Percentiles rank a stretch among this genome's conserved stretches.
phyloP scores from a whole-genome alignment of 106 monocot genomes.

The Ottelia alismoides region DNA sequence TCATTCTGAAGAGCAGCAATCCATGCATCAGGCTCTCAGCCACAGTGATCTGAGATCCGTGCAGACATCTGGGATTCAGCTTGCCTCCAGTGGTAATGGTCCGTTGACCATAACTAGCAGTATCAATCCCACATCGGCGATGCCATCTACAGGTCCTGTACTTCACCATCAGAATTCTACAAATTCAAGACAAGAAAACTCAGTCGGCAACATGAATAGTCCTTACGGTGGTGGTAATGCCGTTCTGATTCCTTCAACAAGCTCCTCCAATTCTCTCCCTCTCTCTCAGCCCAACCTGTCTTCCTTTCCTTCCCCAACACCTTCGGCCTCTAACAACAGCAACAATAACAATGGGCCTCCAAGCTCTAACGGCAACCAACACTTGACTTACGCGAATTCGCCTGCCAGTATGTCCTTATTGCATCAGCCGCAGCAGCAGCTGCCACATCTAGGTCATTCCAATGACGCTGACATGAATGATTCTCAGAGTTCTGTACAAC shows the following conservation, averaged over 20 bases:
- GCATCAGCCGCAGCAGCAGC: too few relatives aligned
- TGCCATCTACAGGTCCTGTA: slow-evolving; percentile 11
- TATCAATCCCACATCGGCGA: slow-evolving; percentile 13
- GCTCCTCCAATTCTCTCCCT: slow-evolving; percentile 38
- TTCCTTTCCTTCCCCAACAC: slow-evolving; percentile 38
- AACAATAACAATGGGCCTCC: slow-evolving; percentile 7
- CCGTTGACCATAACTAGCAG: slow-evolving; percentile 26
- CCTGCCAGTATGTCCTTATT: slow-evolving; percentile 23
- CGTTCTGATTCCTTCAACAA: slow-evolving; percentile 35
- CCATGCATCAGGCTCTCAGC: slow-evolving; percentile 27
- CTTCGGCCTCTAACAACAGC: slow-evolving; percentile 39
- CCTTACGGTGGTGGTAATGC: slow-evolving; percentile 24
- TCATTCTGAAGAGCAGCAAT: slow-evolving; percentile 40
- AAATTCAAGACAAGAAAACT: slow-evolving; percentile 45
- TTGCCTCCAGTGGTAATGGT: slow-evolving; percentile 27
- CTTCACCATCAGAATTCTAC: slow-evolving; percentile 40
- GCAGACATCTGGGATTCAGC: slow-evolving; percentile 22
- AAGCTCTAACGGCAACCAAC: slow-evolving; percentile 12
- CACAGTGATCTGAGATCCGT: slow-evolving; percentile 29
- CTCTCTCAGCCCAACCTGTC: slow-evolving; percentile 34
- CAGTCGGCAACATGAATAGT: slow-evolving; percentile 14
- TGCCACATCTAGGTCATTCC: slow-evolving; percentile 16
- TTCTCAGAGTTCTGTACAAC: slow-evolving; percentile 59
- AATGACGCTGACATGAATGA: slow-evolving; percentile 36
- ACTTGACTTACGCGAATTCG: slow-evolving; percentile 11